Conservation (phyloP, 202 grass and related monocot genomes). For the Elaeis oleifera region DNA sequence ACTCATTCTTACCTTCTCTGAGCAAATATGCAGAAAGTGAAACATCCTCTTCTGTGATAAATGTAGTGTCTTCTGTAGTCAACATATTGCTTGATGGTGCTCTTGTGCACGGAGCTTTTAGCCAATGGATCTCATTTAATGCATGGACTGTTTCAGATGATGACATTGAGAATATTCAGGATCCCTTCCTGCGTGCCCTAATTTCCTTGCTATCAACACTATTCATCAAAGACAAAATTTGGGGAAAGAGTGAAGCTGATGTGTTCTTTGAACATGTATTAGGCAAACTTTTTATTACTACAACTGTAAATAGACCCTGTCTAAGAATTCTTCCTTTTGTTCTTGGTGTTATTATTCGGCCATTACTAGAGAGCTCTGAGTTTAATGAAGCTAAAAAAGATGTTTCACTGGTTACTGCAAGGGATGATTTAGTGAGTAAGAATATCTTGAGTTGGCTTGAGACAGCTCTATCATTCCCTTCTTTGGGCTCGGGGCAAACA, state of each 20-base stretch:
- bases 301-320: constrained; percentile 38
- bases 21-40: constrained; percentile 51
- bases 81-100: constrained; percentile 53
- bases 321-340: constrained; percentile 59
- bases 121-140: constrained; percentile 68
- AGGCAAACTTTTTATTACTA: constrained; percentile 37
- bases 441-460: constrained; percentile 76
- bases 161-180: constrained; percentile 66
- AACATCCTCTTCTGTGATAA: constrained; percentile 22
- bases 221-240: constrained; percentile 36
- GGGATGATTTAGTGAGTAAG: constrained; percentile 38
- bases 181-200: constrained; percentile 67
- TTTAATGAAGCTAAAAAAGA: constrained; percentile 15
- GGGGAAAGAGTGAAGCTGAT: constrained; percentile 47
- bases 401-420: constrained; percentile 3
- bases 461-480: constrained; percentile 56
- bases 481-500: constrained; percentile 28
- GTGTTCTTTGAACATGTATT: constrained; percentile 52
- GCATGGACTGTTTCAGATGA: constrained; percentile 59
- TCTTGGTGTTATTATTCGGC: constrained; percentile 46
- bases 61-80: constrained; percentile 36
- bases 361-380: constrained; percentile 36
- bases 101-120: constrained; percentile 39
- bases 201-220: constrained; percentile 48
- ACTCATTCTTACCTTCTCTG: constrained; percentile 63